phyloP scores from a whole-genome alignment of 1,284 basidiomycete genomes.

The Gomphus sp. region DNA sequence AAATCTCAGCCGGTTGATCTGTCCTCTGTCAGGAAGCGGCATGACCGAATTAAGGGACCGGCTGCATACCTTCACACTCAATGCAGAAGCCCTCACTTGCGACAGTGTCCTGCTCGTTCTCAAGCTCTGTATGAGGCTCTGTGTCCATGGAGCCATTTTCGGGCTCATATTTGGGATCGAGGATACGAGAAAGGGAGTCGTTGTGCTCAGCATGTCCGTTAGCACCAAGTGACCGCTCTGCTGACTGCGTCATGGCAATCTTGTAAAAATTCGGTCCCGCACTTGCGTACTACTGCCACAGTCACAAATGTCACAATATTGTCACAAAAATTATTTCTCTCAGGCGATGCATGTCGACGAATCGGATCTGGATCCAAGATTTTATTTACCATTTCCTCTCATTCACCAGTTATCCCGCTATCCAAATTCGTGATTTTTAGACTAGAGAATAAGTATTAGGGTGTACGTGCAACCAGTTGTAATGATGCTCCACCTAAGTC shows the following conservation, averaged over 20 bases:
- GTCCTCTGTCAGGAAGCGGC: not conserved
- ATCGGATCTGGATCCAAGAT: too few species aligned
- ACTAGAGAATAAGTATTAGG: too few species aligned
- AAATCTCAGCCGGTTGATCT: constrained; percentile 74
- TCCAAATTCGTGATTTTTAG: too few species aligned
- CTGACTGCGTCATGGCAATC: not conserved
- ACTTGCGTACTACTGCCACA: not conserved
- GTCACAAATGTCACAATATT: too few species aligned
- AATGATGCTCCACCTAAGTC: too few species aligned
- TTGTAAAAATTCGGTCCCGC: constrained; percentile 1
- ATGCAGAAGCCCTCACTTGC: constrained; percentile 60
- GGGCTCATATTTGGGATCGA: not conserved
- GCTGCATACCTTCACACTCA: constrained; percentile 69
- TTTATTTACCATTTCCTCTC: too few species aligned
- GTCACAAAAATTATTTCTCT: not conserved
- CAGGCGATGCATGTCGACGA: not conserved
- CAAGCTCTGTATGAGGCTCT: constrained; percentile 16
- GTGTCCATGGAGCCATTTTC: not conserved
- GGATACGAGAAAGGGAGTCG: not conserved
- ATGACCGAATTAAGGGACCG: not conserved
- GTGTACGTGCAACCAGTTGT: too few species aligned
- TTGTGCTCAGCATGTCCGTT: not conserved
- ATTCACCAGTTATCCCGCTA: too few species aligned
- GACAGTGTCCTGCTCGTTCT: constrained; percentile 41
- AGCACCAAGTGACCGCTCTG: not conserved